Evolutionary conservation across 352 stramenopile genomes (phyloP), one percentile per base, ranked within the genome.

Genomic region (Globisporangium radiosum): DNA sequence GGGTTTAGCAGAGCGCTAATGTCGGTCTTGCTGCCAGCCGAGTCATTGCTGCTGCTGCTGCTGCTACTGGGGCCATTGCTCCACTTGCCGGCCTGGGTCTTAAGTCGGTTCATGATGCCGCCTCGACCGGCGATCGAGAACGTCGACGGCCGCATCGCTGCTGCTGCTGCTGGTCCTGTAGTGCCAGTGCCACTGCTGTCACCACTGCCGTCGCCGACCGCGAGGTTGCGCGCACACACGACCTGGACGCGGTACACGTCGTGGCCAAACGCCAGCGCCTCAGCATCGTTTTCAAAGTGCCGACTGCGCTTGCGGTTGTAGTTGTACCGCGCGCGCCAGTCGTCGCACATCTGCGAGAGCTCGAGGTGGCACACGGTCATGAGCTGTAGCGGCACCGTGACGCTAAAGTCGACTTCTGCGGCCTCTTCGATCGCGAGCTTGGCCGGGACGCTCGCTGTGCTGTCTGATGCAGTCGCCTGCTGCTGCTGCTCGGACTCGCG

Each of bases 361-460:
- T 94, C 85, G 10, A 66, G 62, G 17, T 89, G 77, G 49, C 83
- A 93, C 19, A 92, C 72, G 1, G 68, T 76, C 36, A 94, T 73
- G 56, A 94, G 67, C 57, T 92, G 81, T 39, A 92, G 64, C 40
- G 85, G 85, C 47, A 94, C 83, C 50, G 85, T 88, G 7, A 91
- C 81, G 50, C 81, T 94, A 25, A 81, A 88, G 17, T 88, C 83
- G 0, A 94, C 81, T 53, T 94, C 85, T 0, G 75, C 70, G 3
- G 77, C 79, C 59, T 94, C 82, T 68, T 94, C 85, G 15, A 90
- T 68, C n/a, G 74, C 83, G 15, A 92, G 55, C 51, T 88, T 92
- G 1, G 79, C 75, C 1, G 75, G 73, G 4, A 75, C 70, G 8
- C 59, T 8, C 11, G 11, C 40, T 9, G 45, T 50, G 5, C 45